Conservation (phyloP, 179 eudicot genomes). For the Amaranthus tricolor region DNA sequence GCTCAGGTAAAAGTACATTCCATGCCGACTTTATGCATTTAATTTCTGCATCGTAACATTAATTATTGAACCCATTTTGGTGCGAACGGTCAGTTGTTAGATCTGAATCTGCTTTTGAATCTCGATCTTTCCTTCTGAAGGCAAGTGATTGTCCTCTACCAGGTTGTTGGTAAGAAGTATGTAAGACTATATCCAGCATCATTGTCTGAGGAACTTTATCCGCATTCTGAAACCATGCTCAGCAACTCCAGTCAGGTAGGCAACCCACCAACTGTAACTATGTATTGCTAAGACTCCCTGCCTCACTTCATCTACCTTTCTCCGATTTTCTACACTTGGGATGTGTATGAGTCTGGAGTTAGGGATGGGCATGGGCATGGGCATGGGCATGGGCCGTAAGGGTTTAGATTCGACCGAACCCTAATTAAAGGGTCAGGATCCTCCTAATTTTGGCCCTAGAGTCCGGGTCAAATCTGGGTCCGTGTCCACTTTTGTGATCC, state of each 20-base stretch:
- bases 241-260: constrained; percentile 90
- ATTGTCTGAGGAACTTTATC: constrained; percentile 73
- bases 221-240: constrained; percentile 88
- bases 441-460: too few relatives aligned
- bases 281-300: too few relatives aligned
- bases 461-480: too few relatives aligned
- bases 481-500: too few relatives aligned
- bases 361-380: too few relatives aligned
- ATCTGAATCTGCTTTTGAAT: constrained; percentile 6
- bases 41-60: not conserved
- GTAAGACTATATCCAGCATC: constrained; percentile 85
- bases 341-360: too few relatives aligned
- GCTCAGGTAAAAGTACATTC: constrained; percentile 67
- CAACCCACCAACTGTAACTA: too few relatives aligned
- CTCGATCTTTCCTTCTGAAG: constrained; percentile 22
- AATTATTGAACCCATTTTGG: not conserved
- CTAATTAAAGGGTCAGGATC: too few relatives aligned
- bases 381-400: too few relatives aligned
- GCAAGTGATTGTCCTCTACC: constrained; percentile 24
- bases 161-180: constrained; percentile 98
- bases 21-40: not conserved
- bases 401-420: too few relatives aligned
- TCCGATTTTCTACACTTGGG: too few relatives aligned
- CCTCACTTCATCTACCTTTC: too few relatives aligned
- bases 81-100: constrained; percentile 10